Percentiles rank a stretch among this genome's conserved stretches.
Evolutionary conservation across 2,329 filamentous ascomycete species (phyloP).

Genomic region (Colletotrichum lini): DNA sequence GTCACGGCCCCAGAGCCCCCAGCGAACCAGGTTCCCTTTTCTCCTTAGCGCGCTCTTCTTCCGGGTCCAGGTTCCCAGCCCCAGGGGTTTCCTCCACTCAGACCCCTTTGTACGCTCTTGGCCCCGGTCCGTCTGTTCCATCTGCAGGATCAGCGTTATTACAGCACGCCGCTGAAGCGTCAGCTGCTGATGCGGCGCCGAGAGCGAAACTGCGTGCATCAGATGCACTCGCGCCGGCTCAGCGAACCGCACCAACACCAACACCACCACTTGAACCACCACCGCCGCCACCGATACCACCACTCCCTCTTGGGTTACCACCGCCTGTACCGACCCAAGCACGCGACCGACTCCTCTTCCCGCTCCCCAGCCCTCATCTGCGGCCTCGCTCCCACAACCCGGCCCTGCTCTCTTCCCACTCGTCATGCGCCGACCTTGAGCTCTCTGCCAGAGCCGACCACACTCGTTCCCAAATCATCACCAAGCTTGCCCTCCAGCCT

Average conservation of each 20-base stretch:
- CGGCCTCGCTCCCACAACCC: constrained; percentile 42
- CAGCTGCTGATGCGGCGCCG: constrained; percentile 38
- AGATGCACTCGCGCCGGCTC: constrained; percentile 12
- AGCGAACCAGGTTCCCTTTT: constrained; percentile 40
- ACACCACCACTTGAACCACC: constrained; percentile 12
- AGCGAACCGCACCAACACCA: constrained; percentile 18
- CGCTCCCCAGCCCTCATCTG: constrained; percentile 34
- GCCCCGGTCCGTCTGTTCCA: constrained; percentile 30
- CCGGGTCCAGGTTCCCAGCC: constrained; percentile 36
- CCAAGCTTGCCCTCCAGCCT: constrained; percentile 36
- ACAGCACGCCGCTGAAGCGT: constrained; percentile 26
- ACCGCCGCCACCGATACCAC: constrained; percentile 9
- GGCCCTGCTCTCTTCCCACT: constrained; percentile 32
- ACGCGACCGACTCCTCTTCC: constrained; percentile 15
- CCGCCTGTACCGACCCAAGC: constrained; percentile 10
- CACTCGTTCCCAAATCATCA: constrained; percentile 40
- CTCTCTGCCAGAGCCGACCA: constrained; percentile 40
- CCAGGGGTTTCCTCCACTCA: constrained; percentile 40
- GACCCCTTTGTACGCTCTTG: constrained; percentile 17
- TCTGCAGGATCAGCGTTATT: constrained; percentile 42
- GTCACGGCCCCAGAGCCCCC: constrained; percentile 27
- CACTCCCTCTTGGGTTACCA: constrained; percentile 6
- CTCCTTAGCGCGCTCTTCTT: constrained; percentile 37
- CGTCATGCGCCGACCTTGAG: constrained; percentile 41
- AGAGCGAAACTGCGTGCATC: constrained; percentile 1